These are phyloP conservation scores for Lentinula guzmanii DNA, from an alignment of 768 basidiomycete species.

Conservation along the genomic window DNA sequence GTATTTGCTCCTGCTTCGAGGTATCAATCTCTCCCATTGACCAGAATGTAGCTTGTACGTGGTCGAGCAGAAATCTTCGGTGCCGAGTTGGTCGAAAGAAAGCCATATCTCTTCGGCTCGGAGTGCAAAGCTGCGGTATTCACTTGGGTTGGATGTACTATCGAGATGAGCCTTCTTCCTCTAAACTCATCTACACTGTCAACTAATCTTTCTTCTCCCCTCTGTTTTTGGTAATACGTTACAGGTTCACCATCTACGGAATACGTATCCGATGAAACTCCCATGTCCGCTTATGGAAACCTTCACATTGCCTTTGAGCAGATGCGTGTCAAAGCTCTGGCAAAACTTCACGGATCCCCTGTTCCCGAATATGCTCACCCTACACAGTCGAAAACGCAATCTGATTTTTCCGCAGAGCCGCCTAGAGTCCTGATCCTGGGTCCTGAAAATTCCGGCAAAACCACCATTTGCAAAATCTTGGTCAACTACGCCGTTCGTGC, in stretches of 20 bases:
- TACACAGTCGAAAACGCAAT: background rate
- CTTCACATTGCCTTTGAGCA: constrained; percentile 89
- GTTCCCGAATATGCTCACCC: constrained; percentile 23
- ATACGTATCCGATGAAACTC: constrained; percentile 89
- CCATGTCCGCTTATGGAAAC: constrained; percentile 80
- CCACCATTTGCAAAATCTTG: constrained; percentile 83
- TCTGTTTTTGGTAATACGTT: constrained; percentile 46
- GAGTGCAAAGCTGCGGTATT: constrained; percentile 91
- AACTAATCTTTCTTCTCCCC: constrained; percentile 7
- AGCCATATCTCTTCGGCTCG: constrained; percentile 69
- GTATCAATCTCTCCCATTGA: background rate
- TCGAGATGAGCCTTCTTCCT: constrained; percentile 72
- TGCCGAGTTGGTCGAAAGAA: constrained; percentile 76
- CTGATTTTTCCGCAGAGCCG: constrained; percentile 34
- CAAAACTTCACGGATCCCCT: constrained; percentile 55
- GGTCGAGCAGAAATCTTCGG: constrained; percentile 89
- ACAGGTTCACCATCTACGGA: constrained; percentile 83
- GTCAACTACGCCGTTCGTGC: constrained; percentile 81
- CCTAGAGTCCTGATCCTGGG: constrained; percentile 87
- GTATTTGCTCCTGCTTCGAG: constrained; percentile 14
- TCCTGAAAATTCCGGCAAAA: constrained; percentile 91
- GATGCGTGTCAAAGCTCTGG: constrained; percentile 83
- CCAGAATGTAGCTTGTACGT: constrained; percentile 49
- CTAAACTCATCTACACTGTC: background rate
- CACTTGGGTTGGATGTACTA: constrained; percentile 84